Evolutionary conservation across 2,329 filamentous ascomycete species (phyloP).

Genomic region (Metarhizium sp.): DNA sequence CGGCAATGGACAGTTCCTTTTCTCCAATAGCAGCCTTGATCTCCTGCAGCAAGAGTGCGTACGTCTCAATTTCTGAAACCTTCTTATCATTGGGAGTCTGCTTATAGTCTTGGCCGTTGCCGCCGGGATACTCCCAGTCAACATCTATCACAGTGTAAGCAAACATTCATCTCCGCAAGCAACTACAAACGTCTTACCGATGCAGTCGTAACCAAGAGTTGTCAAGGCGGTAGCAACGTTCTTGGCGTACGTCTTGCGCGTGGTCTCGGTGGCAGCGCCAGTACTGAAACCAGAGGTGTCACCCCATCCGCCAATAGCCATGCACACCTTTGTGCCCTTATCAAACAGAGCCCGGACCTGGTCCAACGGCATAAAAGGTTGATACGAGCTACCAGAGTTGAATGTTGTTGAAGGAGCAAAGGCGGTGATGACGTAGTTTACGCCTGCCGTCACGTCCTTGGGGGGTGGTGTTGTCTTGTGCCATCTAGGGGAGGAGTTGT

Average conservation of each 20-base stretch:
- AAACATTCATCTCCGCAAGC: no score
- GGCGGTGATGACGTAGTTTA: slow-evolving; percentile 46
- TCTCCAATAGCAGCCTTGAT: slow-evolving; percentile 49
- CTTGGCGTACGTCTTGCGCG: slow-evolving; percentile 42
- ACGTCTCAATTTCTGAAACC: slow-evolving; percentile 50
- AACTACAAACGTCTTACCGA: slow-evolving; percentile 28
- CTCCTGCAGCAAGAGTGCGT: slow-evolving; percentile 48
- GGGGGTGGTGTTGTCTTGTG: slow-evolving; percentile 27
- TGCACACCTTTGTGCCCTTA: slow-evolving; percentile 46
- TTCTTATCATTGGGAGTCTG: slow-evolving; percentile 48
- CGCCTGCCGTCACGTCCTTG: slow-evolving; percentile 27
- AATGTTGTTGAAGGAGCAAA: slow-evolving; percentile 44
- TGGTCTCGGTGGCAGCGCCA: slow-evolving; percentile 36
- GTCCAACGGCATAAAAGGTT: slow-evolving; percentile 43
- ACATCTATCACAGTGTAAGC: slow-evolving; percentile 34
- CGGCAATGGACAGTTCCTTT: slow-evolving; percentile 55
- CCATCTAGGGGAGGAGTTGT: slow-evolving; percentile 21
- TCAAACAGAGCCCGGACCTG: slow-evolving; percentile 43
- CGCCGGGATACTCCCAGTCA: slow-evolving; percentile 56
- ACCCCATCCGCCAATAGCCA: slow-evolving; percentile 59
- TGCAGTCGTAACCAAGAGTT: slow-evolving; percentile 49
- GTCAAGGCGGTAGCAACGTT: slow-evolving; percentile 47
- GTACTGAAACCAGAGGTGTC: slow-evolving; percentile 46
- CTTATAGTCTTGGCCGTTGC: slow-evolving; percentile 63
- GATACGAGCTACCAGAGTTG: slow-evolving; percentile 32